Percentiles rank a stretch among this genome's conserved stretches.
Conservation (phyloP, 2,329 filamentous ascomycete species). For the Neonectria hederae region DNA sequence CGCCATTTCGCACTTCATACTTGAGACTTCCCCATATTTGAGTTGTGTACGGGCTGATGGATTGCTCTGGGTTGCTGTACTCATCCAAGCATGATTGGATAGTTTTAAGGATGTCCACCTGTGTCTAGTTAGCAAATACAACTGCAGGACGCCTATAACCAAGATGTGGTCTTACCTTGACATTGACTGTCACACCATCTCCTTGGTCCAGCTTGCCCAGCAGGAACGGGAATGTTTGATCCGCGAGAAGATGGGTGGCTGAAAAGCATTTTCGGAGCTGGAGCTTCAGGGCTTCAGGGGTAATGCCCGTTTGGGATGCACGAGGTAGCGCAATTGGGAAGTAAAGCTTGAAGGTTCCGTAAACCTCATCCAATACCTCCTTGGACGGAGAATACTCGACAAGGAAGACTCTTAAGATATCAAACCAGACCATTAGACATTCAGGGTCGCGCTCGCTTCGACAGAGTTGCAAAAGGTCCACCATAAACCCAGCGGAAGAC, state of each 20-base stretch:
- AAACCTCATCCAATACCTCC: constrained; percentile 60
- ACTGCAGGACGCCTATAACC: too few relatives aligned
- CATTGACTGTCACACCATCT: constrained; percentile 65
- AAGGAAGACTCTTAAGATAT: constrained; percentile 57
- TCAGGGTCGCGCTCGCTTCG: constrained; percentile 65
- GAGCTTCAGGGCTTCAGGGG: constrained; percentile 65
- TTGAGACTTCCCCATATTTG: constrained; percentile 69
- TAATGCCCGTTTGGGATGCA: constrained; percentile 61
- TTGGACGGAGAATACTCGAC: constrained; percentile 55
- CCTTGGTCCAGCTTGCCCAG: constrained; percentile 67
- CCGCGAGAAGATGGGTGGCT: constrained; percentile 57
- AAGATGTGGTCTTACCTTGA: constrained; percentile 55
- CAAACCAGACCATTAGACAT: constrained; percentile 67
- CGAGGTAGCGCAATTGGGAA: constrained; percentile 67
- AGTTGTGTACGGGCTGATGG: constrained; percentile 58
- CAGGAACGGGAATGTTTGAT: constrained; percentile 61
- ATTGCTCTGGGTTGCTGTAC: constrained; percentile 58
- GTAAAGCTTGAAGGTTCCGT: constrained; percentile 66
- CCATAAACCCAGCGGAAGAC: constrained; percentile 57
- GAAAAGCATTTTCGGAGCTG: constrained; percentile 64
- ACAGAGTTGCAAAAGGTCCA: constrained; percentile 61
- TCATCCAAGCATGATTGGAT: constrained; percentile 62
- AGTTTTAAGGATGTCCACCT: constrained; percentile 66
- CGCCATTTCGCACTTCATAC: constrained; percentile 70
- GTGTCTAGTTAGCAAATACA: constrained; percentile 18